These are phyloP conservation scores for Leucoagaricus sp. DNA, from an alignment of 1,284 basidiomycete species.

Conservation along the genomic window DNA sequence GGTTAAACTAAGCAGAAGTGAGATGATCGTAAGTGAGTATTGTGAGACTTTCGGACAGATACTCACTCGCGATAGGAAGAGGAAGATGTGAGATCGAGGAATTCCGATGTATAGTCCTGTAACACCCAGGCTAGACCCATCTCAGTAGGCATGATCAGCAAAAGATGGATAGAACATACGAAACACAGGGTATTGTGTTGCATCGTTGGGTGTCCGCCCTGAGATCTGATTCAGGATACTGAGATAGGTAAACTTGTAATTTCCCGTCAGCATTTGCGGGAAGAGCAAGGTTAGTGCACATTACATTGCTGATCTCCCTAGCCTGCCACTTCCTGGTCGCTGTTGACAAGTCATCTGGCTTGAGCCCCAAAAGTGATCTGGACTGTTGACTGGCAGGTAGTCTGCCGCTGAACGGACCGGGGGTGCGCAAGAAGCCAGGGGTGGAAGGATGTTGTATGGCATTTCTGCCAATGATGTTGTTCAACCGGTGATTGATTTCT, in stretches of 20 bases:
- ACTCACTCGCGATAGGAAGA: constrained; percentile 79
- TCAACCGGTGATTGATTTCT: constrained; percentile 65
- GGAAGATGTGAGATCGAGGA: constrained; percentile 68
- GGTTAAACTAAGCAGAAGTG: constrained; percentile 54
- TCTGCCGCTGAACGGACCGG: constrained; percentile 48
- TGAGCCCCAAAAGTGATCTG: constrained; percentile 41
- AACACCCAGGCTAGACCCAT: constrained; percentile 92
- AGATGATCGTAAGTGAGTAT: background rate
- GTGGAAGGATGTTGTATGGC: constrained; percentile 40
- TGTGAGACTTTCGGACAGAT: background rate
- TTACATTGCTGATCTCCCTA: constrained; percentile 86
- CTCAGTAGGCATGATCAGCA: background rate
- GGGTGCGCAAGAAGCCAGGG: constrained; percentile 52
- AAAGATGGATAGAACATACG: constrained; percentile 50
- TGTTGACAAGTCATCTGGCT: constrained; percentile 61
- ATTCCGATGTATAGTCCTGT: constrained; percentile 80
- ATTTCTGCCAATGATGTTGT: constrained; percentile 44
- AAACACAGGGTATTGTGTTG: constrained; percentile 95
- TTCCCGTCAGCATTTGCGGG: background rate
- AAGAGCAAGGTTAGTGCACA: background rate
- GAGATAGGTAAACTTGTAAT: constrained; percentile 79
- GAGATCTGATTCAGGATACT: constrained; percentile 88
- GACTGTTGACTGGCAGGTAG: constrained; percentile 32
- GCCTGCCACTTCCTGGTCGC: constrained; percentile 84
- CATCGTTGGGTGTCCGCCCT: constrained; percentile 90